Evolutionary conservation across 257 asterid species (phyloP).

Genomic region (Gentiana macrophylla): DNA sequence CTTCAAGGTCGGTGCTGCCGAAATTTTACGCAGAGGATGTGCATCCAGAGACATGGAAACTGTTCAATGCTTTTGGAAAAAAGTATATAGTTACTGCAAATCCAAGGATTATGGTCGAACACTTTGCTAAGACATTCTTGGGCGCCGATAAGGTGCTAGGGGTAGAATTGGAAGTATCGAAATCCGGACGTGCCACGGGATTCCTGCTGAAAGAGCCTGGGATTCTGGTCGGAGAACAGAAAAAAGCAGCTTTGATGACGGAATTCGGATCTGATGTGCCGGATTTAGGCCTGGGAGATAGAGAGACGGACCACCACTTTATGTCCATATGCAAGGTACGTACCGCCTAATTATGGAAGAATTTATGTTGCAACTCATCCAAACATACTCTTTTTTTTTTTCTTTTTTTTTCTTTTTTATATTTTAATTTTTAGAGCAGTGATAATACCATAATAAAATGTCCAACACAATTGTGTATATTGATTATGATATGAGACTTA

Average conservation of each 20-base stretch:
- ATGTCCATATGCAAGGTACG: conserved; percentile 89
- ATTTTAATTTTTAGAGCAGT: too few species aligned
- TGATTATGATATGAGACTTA: too few species aligned
- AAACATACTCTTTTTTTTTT: too few species aligned
- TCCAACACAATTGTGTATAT: too few species aligned
- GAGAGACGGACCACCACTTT: conserved; percentile 65
- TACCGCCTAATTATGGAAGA: too few species aligned
- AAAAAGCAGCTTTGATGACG: conserved; percentile 38
- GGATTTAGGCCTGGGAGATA: conserved; percentile 80
- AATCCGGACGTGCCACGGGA: conserved; percentile 71
- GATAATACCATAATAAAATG: too few species aligned
- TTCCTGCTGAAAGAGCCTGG: conserved; percentile 63
- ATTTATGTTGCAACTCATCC: too few species aligned
- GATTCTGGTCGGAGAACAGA: conserved; percentile 56
- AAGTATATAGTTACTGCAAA: conserved; percentile 66
- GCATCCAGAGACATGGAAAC: conserved; percentile 56
- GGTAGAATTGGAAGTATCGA: conserved; percentile 55
- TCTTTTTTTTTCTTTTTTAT: too few species aligned
- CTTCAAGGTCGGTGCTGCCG: conserved; percentile 71
- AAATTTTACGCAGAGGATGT: conserved; percentile 79
- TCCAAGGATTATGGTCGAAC: conserved; percentile 81
- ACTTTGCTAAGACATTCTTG: conserved; percentile 43
- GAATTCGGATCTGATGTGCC: conserved; percentile 61
- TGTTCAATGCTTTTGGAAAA: conserved; percentile 62
- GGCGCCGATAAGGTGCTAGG: conserved; percentile 91